Base-by-base conservation (phyloP, 352 stramenopile species). In the Pythium brachiatum region DNA sequence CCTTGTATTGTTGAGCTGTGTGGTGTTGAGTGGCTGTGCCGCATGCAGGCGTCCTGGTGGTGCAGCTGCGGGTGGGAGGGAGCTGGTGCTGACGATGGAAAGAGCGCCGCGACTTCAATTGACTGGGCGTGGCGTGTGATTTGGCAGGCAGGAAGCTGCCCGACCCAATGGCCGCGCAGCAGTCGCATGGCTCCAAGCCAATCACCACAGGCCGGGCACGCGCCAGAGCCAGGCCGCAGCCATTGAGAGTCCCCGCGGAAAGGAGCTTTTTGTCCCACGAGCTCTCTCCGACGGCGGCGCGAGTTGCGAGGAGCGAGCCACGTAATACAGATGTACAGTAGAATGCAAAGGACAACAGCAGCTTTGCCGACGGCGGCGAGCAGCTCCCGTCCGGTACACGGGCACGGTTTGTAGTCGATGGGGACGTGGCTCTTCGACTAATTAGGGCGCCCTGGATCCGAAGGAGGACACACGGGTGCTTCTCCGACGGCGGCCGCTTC, bases 61-160 rank as follows among this genome's bases (percentile, higher is more conserved):
- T 48, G 41, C 41, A 48, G 41, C 41, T 48, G 41, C 41, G 41
- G n/a, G n/a, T n/a, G n/a, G n/a, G n/a, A n/a, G n/a, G 41, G 7
- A 3, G 41, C 16, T 15, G 18, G 6, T 26, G 41, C 41, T 26
- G 36, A 44, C 21, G n/a, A 44, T 48, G 41, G 16, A 27, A 20
- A 20, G 21, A n/a, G n/a, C 41, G 18, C 41, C 13, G 41, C 41
- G 41, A 48, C 41, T 48, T 48, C 41, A 48, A 48, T 18, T 48
- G 41, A 48, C 41, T 48, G 18, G 41, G 21, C 16, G 41, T 20
- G n/a, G 41, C 41, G 20, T 48, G 41, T 48, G 41, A 48, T 48
- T 48, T 26, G 41, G 7, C n/a, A 4, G 41, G 21, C 41, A 20
- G 41, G 18, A 4, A 13, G 13, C 4, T 2, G 5, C 41, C 15